A percentile compares a stretch with the other conserved stretches of the same genome.
Conservation (phyloP, 768 basidiomycete species). For the Naganishia onofrii region DNA sequence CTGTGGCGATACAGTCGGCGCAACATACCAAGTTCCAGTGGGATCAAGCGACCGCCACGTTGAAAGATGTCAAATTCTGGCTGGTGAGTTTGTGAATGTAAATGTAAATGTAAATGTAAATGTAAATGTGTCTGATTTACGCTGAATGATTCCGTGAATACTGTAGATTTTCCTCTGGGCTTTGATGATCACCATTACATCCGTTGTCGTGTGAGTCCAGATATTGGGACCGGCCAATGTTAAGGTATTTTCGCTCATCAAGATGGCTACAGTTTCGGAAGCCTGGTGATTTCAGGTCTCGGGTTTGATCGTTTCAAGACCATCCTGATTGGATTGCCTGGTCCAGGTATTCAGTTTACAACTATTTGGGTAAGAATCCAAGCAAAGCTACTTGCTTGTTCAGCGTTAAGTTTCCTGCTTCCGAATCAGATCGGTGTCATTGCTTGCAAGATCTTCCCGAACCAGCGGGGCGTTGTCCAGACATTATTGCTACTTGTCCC, state of each 20-base stretch:
- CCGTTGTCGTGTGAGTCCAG: conserved; percentile 29
- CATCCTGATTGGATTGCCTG: conserved; percentile 35
- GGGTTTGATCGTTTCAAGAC: conserved; percentile 34
- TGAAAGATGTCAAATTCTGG: conserved; percentile 33
- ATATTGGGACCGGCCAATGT: too few relatives aligned
- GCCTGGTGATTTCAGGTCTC: conserved; percentile 37
- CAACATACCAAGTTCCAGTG: conserved; percentile 32
- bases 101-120: too few relatives aligned
- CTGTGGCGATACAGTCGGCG: conserved; percentile 13
- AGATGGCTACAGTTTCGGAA: conserved; percentile 29
- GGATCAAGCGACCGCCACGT: conserved; percentile 35
- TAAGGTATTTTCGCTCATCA: too few relatives aligned
- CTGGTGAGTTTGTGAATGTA: neutral
- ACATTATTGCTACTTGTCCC: conserved; percentile 33
- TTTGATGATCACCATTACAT: conserved; percentile 32
- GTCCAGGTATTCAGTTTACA: conserved; percentile 31
- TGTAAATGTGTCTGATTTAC: too few relatives aligned
- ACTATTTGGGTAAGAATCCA: conserved; percentile 20
- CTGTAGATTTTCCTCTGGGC: conserved; percentile 35
- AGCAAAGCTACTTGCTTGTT: too few relatives aligned
- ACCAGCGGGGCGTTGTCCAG: conserved; percentile 35
- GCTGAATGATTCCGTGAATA: too few relatives aligned
- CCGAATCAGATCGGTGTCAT: conserved; percentile 14
- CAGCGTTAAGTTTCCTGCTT: neutral
- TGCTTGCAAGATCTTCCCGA: conserved; percentile 28